Percentiles rank a stretch among this genome's conserved stretches.
phyloP scores from a whole-genome alignment of 768 basidiomycete genomes.

The Rhizopogon vesiculosus region DNA sequence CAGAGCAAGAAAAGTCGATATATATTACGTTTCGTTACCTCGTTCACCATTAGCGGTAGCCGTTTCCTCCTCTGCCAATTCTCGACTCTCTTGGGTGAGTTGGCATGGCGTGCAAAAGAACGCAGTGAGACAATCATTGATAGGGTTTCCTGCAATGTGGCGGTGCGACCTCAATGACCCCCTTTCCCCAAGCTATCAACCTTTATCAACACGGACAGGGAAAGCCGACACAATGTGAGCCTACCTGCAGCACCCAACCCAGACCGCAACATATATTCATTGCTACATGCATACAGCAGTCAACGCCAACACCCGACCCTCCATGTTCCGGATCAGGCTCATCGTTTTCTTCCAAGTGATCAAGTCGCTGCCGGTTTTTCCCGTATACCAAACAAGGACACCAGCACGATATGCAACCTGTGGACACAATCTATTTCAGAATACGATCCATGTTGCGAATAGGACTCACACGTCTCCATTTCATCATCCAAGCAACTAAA shows the following conservation, averaged over 20 bases:
- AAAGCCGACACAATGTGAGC: not conserved
- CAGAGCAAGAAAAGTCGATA: not conserved
- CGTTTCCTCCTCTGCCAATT: constrained; percentile 42
- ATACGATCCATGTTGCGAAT: not conserved
- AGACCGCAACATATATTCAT: constrained; percentile 2
- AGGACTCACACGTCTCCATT: not conserved
- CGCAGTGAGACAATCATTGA: constrained; percentile 35
- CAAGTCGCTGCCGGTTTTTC: constrained; percentile 29
- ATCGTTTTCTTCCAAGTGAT: constrained; percentile 26
- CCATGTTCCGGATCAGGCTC: constrained; percentile 33
- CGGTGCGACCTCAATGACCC: constrained; percentile 38
- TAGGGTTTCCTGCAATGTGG: constrained; percentile 39
- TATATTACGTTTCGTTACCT: not conserved
- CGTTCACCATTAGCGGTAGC: too few species aligned
- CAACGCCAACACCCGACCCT: constrained; percentile 13
- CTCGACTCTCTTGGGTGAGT: constrained; percentile 43
- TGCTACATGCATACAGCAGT: constrained; percentile 12
- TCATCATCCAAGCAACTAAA: constrained; percentile 3
- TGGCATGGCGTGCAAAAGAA: constrained; percentile 44
- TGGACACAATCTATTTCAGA: not conserved
- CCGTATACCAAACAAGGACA: constrained; percentile 36
- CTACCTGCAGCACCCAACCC: constrained; percentile 4
- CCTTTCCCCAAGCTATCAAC: constrained; percentile 29
- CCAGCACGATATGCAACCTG: constrained; percentile 21
- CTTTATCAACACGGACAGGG: not conserved